A percentile compares a stretch with the other conserved stretches of the same genome.
Conservation (phyloP, 306 rosid genomes). For the Alnus rubra region DNA sequence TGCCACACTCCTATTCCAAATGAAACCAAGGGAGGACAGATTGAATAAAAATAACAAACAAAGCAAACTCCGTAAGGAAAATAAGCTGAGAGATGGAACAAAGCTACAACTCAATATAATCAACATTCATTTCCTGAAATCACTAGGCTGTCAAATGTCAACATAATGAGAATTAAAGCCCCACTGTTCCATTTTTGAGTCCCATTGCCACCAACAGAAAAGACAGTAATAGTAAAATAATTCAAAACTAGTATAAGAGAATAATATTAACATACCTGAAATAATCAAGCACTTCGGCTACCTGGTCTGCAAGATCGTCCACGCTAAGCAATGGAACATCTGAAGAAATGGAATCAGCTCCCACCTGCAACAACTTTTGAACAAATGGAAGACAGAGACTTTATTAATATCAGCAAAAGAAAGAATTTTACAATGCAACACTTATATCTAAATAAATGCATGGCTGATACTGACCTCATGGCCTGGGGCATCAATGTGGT, state of each 20-base stretch:
- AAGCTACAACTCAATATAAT: not conserved
- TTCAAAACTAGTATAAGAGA: not conserved
- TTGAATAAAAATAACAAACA: too few relatives aligned
- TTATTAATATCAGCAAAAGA: slow-evolving; percentile 16
- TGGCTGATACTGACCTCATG: slow-evolving; percentile 70
- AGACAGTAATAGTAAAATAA: not conserved
- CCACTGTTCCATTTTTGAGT: not conserved
- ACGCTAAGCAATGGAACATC: slow-evolving; percentile 76
- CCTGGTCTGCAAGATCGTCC: slow-evolving; percentile 82
- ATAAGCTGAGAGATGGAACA: not conserved
- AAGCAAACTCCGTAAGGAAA: too few relatives aligned
- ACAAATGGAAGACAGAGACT: slow-evolving; percentile 41
- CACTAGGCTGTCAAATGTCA: not conserved
- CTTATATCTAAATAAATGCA: not conserved
- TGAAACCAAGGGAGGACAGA: too few relatives aligned
- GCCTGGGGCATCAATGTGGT: slow-evolving; percentile 91
- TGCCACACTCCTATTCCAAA: too few relatives aligned
- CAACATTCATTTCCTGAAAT: not conserved
- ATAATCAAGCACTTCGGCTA: slow-evolving; percentile 84
- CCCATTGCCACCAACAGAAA: not conserved
- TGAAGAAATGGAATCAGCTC: slow-evolving; percentile 84
- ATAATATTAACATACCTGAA: slow-evolving; percentile 51
- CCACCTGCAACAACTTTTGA: slow-evolving; percentile 76
- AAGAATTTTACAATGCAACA: not conserved
- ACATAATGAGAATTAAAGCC: not conserved